Evolutionary conservation across 1,284 basidiomycete genomes (phyloP), one percentile per base, ranked within the genome.

Genomic region (Meira miltonrushii): DNA sequence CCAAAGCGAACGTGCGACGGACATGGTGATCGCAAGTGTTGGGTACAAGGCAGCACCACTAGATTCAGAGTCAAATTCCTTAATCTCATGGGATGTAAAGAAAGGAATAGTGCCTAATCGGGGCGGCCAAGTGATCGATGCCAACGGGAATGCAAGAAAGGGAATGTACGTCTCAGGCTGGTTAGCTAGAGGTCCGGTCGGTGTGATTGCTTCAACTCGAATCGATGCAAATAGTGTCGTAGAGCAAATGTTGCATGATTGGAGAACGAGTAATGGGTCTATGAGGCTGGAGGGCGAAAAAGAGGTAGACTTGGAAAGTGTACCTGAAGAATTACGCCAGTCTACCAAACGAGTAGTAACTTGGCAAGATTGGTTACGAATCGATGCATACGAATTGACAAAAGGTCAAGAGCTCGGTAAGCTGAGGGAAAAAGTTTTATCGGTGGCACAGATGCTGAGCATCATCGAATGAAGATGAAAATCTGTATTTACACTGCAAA

Each of bases 171-270:
- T 90, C 1, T 88, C 90, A 1, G 94, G 94, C 2, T 98, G 95
- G 95, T 87, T 91, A 0, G 88, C 92, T 0, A 86, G 85, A 11
- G 95, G 94, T 21, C 92, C 94, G 0, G 87, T 86, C 48, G 94
- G 95, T 5, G 92, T 98, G 12, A 84, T 98, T 49, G 93, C 91
- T 0, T 84, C 87, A 15, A 97, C 95, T 23, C 93, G 98, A 92
- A 86, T 91, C 79, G 85, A 96, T 77, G 90, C 94, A 15, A 92
- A 92, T 74, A 81, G 82, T 2, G 86, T 89, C 1, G 87, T 88
- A 0, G 87, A 90, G 52, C 81, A 83, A 0, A 84, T 94, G 49
- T 66, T 89, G 1, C 72, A 79, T 1, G 90, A 91, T 66, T 57
- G 68, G 39, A 10, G 13, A 44, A 43, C 47, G 11, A 28, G 19